Percentiles rank a stretch among this genome's conserved stretches.
Evolutionary conservation across 495 filamentous ascomycete species (phyloP).

Genomic region (Aspergillus biplanus): DNA sequence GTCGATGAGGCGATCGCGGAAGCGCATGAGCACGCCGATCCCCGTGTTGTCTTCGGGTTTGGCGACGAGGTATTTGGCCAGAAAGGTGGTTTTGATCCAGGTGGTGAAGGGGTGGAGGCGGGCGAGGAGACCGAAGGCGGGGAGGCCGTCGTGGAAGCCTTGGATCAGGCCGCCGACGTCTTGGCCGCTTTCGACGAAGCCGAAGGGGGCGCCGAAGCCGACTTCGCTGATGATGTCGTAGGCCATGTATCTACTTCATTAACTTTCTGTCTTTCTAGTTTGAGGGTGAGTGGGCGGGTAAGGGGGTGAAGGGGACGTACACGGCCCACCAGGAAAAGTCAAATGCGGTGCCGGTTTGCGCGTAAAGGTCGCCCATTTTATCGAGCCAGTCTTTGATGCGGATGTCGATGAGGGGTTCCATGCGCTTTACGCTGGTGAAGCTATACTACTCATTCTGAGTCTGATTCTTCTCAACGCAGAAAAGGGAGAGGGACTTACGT

Average conservation of each 20-base stretch:
- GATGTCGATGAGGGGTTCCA: slow-evolving; percentile 55
- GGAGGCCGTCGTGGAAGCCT: slow-evolving; percentile 53
- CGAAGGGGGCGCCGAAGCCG: slow-evolving; percentile 64
- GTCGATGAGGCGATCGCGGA: slow-evolving; percentile 50
- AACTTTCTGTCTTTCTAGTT: no score
- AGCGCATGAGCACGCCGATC: slow-evolving; percentile 47
- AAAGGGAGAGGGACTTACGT: slow-evolving; percentile 28
- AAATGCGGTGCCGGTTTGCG: slow-evolving; percentile 44
- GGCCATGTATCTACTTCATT: slow-evolving; percentile 47
- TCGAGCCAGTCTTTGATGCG: slow-evolving; percentile 48
- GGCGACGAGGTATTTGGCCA: slow-evolving; percentile 60
- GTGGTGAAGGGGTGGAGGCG: slow-evolving; percentile 59
- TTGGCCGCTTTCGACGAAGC: slow-evolving; percentile 60
- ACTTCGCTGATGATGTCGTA: slow-evolving; percentile 69
- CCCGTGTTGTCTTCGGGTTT: slow-evolving; percentile 54
- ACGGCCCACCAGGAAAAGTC: slow-evolving; percentile 58
- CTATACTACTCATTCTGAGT: slow-evolving; percentile 48
- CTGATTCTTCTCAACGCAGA: no score
- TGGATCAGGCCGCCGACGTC: slow-evolving; percentile 61
- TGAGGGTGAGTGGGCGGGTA: no score
- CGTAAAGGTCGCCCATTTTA: slow-evolving; percentile 47
- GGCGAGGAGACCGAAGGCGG: slow-evolving; percentile 51
- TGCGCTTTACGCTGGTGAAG: slow-evolving; percentile 53
- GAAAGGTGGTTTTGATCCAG: slow-evolving; percentile 53
- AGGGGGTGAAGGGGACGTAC: no score